phyloP scores from a whole-genome alignment of 371 early-diverging fungal genomes.

The Fennellomyces sp. region DNA sequence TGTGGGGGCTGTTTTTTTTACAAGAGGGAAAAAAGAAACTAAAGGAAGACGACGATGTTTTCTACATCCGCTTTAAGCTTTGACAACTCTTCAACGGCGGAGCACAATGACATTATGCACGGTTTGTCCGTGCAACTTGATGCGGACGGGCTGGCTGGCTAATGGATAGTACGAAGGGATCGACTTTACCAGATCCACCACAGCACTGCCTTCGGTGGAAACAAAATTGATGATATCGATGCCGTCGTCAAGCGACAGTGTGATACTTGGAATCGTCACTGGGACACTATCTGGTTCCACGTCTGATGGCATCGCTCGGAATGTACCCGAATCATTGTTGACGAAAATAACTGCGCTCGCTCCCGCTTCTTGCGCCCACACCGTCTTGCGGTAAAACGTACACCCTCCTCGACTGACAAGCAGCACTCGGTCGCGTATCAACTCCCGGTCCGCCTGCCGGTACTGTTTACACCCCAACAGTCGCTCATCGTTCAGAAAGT shows the following conservation, averaged over 20 bases:
- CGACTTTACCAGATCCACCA: not conserved
- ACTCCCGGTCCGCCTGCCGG: conserved; percentile 10
- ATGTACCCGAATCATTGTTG: conserved; percentile 17
- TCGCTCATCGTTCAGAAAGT: conserved; percentile 27
- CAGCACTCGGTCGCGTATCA: conserved; percentile 34
- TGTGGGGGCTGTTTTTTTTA: not conserved
- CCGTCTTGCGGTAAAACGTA: conserved; percentile 46
- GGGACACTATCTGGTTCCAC: not conserved
- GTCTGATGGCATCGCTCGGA: conserved; percentile 16
- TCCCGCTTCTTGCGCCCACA: conserved; percentile 50
- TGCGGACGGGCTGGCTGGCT: not conserved
- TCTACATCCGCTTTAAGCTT: no score
- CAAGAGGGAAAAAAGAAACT: not conserved
- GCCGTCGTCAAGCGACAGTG: conserved; percentile 11
- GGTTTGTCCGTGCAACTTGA: conserved; percentile 1
- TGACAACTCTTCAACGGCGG: not conserved
- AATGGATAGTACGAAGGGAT: no score
- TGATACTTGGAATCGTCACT: conserved; percentile 14
- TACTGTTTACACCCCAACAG: conserved; percentile 43
- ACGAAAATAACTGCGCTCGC: conserved; percentile 51
- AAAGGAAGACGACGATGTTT: not conserved
- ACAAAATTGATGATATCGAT: not conserved
- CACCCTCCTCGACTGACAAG: conserved; percentile 54
- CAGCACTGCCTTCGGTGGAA: not conserved
- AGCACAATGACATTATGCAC: conserved; percentile 13